Percentiles rank a stretch among this genome's conserved stretches.
Conservation (phyloP, 352 stramenopile species). For the Phytophthora constricta region DNA sequence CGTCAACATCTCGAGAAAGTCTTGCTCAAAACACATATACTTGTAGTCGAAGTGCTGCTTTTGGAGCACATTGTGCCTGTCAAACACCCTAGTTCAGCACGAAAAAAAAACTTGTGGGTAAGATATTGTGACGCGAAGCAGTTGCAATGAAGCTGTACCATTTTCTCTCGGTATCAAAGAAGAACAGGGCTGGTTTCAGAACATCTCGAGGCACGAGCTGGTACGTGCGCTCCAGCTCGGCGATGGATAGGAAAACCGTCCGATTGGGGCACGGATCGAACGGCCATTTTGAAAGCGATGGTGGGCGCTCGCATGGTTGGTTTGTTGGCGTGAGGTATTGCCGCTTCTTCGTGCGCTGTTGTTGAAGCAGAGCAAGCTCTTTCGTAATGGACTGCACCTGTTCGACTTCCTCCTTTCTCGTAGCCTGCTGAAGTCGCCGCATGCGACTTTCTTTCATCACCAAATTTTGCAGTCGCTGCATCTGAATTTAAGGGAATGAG, state of each 20-base stretch:
- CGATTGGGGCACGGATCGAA: constrained; percentile 55
- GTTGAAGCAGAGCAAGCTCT: constrained; percentile 46
- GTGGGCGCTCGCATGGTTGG: constrained; percentile 35
- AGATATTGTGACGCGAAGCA: not conserved
- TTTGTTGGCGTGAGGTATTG: constrained; percentile 25
- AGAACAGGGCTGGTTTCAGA: constrained; percentile 60
- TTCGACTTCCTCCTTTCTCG: constrained; percentile 53
- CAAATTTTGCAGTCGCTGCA: constrained; percentile 63
- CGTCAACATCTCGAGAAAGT: constrained; percentile 79
- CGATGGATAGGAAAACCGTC: constrained; percentile 79
- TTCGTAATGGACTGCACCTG: constrained; percentile 66
- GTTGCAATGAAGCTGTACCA: constrained; percentile 45
- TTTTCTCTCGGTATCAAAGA: constrained; percentile 75
- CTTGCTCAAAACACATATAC: constrained; percentile 79
- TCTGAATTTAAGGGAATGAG: constrained; percentile 37
- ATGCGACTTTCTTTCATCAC: constrained; percentile 74
- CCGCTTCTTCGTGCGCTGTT: constrained; percentile 28
- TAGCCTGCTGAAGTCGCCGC: constrained; percentile 66
- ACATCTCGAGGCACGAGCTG: constrained; percentile 71
- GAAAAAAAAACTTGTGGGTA: not conserved
- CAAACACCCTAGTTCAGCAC: constrained; percentile 70
- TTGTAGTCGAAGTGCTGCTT: constrained; percentile 73
- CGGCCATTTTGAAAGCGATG: constrained; percentile 62
- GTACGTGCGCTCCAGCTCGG: constrained; percentile 65
- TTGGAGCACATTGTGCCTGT: constrained; percentile 72